Conservation (phyloP, 176 grass and related monocot genomes). For the Juncus inflexus region DNA sequence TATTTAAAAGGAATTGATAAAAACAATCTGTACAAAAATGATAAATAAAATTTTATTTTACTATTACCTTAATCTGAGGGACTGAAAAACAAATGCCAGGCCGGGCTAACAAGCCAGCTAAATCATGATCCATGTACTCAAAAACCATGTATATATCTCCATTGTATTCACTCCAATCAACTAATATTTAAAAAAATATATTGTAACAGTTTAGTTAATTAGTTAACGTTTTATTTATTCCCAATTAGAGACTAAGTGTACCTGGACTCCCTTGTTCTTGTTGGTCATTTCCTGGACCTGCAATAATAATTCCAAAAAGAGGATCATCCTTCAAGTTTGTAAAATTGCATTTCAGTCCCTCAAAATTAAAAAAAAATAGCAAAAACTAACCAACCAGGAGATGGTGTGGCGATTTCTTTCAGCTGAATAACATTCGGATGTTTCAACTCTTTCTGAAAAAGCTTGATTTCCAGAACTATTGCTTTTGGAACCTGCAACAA, state of each 20-base stretch:
- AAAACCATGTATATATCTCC: slow-evolving; percentile 89
- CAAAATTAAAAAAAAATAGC: background rate
- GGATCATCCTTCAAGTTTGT: background rate
- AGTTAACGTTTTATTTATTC: background rate
- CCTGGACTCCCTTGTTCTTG: slow-evolving; percentile 81
- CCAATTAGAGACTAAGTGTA: slow-evolving; percentile 1
- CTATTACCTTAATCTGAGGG: slow-evolving; percentile 83
- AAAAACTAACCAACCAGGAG: slow-evolving; percentile 43
- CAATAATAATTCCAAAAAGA: slow-evolving; percentile 13
- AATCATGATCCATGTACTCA: slow-evolving; percentile 91
- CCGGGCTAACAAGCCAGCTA: slow-evolving; percentile 69
- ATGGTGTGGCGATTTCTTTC: slow-evolving; percentile 82
- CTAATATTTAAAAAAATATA: slow-evolving; percentile 25
- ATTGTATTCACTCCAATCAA: slow-evolving; percentile 65
- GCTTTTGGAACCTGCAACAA: slow-evolving; percentile 75
- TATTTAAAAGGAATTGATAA: background rate
- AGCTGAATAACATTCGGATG: slow-evolving; percentile 91
- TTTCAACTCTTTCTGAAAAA: slow-evolving; percentile 84
- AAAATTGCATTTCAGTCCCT: background rate
- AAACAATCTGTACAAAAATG: background rate
- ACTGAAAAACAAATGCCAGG: slow-evolving; percentile 65
- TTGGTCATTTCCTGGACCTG: slow-evolving; percentile 66
- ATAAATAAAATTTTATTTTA: slow-evolving; percentile 4
- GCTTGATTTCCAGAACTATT: slow-evolving; percentile 89
- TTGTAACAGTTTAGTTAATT: slow-evolving; percentile 2